Evolutionary conservation across 306 rosid genomes (phyloP).

Genomic region (Quercus rubra): DNA sequence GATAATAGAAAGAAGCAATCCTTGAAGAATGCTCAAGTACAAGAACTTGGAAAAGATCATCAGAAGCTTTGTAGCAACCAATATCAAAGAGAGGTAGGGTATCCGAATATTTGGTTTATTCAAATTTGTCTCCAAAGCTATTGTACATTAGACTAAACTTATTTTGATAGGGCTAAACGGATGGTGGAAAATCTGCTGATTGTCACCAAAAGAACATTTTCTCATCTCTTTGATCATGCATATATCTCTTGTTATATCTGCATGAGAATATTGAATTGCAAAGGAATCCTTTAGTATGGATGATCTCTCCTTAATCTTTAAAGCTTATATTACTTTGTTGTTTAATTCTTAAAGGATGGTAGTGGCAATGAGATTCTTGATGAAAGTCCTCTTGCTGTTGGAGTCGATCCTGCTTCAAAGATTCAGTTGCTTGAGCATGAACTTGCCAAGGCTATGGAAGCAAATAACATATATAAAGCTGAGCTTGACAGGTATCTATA

Average conservation of each 20-base stretch:
- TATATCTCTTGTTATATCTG: background rate
- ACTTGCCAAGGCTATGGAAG: constrained; percentile 59
- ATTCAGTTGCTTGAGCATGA: constrained; percentile 57
- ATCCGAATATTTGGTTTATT: constrained; percentile 21
- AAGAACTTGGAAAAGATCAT: constrained; percentile 44
- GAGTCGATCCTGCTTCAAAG: constrained; percentile 49
- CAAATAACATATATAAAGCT: constrained; percentile 49
- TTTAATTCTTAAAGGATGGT: constrained; percentile 49
- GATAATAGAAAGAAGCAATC: constrained; percentile 48
- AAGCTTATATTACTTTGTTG: constrained; percentile 21
- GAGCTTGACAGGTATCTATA: constrained; percentile 55
- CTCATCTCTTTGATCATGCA: background rate
- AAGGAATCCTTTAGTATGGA: background rate
- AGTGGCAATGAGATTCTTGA: constrained; percentile 46
- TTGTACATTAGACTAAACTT: background rate
- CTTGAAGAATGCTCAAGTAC: constrained; percentile 45
- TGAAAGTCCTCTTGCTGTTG: constrained; percentile 41
- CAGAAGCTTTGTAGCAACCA: constrained; percentile 35
- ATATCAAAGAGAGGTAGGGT: constrained; percentile 57
- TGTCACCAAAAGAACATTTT: constrained; percentile 1
- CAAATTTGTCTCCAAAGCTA: constrained; percentile 18
- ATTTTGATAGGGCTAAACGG: too few species aligned
- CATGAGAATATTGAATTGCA: constrained; percentile 8
- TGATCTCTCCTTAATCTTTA: constrained; percentile 7
- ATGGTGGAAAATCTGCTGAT: too few species aligned